A percentile compares a stretch with the other conserved stretches of the same genome.
Evolutionary conservation across 176 grass and related monocot species (phyloP).

Genomic region (Pontederia crassipes): DNA sequence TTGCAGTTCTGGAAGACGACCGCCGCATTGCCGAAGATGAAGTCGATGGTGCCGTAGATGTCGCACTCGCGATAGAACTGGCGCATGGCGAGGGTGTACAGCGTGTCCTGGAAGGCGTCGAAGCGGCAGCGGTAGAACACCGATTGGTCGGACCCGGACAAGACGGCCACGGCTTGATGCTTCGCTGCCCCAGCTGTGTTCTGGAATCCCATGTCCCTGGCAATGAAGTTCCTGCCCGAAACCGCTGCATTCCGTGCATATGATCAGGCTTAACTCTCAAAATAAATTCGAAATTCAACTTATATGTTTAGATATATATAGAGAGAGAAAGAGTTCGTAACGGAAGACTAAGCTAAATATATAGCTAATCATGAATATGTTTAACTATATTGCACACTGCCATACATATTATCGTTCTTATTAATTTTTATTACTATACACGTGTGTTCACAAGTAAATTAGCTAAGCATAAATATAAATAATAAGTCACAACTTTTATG

Average conservation of each 20-base stretch:
- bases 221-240: constrained; percentile 50
- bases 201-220: constrained; percentile 50
- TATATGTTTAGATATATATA: too few relatives aligned
- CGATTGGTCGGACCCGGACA: constrained; percentile 43
- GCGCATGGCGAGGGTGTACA: constrained; percentile 74
- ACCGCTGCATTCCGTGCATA: constrained; percentile 31
- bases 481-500: not conserved
- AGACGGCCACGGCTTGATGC: constrained; percentile 70
- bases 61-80: constrained; percentile 85
- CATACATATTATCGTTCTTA: too few relatives aligned
- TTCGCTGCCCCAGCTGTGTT: constrained; percentile 62
- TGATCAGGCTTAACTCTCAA: not conserved
- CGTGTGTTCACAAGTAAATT: too few relatives aligned
- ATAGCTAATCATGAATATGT: too few relatives aligned
- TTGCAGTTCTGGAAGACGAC: constrained; percentile 63
- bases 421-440: too few relatives aligned
- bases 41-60: constrained; percentile 60
- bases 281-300: too few relatives aligned
- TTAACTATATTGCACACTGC: too few relatives aligned
- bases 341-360: too few relatives aligned
- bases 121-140: constrained; percentile 55
- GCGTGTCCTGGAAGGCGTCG: constrained; percentile 53
- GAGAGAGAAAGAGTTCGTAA: too few relatives aligned
- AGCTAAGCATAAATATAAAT: too few relatives aligned
- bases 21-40: constrained; percentile 70